Evolutionary conservation across 2,329 filamentous ascomycete species (phyloP).

Genomic region (Xylariaceae sp.): DNA sequence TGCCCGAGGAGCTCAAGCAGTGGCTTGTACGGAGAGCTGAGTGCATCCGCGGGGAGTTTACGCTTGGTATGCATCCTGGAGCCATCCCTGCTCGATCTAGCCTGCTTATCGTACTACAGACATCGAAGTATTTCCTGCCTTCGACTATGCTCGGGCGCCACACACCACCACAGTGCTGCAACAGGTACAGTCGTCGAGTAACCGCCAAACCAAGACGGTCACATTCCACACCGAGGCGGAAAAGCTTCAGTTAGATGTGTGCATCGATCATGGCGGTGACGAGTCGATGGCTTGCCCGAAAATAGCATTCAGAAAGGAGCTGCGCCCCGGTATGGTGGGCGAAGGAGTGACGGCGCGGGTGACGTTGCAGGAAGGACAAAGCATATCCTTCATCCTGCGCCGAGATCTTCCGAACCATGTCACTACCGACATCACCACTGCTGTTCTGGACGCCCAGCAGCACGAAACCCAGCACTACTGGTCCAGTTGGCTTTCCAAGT

Average conservation of each 20-base stretch:
- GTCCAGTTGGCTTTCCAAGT: slow-evolving; percentile 67
- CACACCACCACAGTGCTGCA: slow-evolving; percentile 56
- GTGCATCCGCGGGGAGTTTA: slow-evolving; percentile 62
- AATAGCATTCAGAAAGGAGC: slow-evolving; percentile 51
- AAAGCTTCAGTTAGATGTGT: slow-evolving; percentile 63
- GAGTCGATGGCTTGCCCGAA: slow-evolving; percentile 42
- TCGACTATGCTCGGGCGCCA: slow-evolving; percentile 60
- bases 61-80: slow-evolving; percentile 41
- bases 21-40: slow-evolving; percentile 68
- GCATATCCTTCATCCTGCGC: slow-evolving; percentile 63
- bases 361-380: slow-evolving; percentile 58
- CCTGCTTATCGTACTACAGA: slow-evolving; percentile 33
- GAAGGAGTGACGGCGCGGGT: slow-evolving; percentile 59
- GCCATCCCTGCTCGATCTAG: neutral
- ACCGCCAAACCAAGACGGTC: slow-evolving; percentile 50
- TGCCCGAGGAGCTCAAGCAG: slow-evolving; percentile 60
- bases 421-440: slow-evolving; percentile 51
- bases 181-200: slow-evolving; percentile 35
- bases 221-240: slow-evolving; percentile 55
- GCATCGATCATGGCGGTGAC: slow-evolving; percentile 54
- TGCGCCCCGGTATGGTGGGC: slow-evolving; percentile 47
- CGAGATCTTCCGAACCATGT: slow-evolving; percentile 55
- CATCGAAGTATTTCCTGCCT: slow-evolving; percentile 66
- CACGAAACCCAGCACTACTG: slow-evolving; percentile 66
- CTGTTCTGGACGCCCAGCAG: slow-evolving; percentile 57